Base-by-base conservation (phyloP, 257 asterid species). In the Plantago ovata region DNA sequence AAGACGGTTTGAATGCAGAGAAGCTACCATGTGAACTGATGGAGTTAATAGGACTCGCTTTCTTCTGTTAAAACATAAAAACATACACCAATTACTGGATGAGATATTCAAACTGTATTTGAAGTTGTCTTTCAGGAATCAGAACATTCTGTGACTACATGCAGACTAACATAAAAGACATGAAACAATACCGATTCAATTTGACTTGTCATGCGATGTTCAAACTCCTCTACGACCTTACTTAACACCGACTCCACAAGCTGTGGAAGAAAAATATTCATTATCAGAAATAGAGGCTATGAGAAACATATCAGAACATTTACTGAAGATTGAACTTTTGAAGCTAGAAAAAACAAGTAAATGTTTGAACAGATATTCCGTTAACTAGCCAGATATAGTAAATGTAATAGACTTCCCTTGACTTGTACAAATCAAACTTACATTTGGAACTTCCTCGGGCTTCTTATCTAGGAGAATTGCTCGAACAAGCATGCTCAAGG, bases 391-490 rank as follows among this genome's bases (percentile, higher is more conserved):
- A n/a, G n/a, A n/a, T n/a, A n/a, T n/a, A n/a, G n/a, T n/a, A n/a
- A n/a, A n/a, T 13, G 57, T 42, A 50, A 24, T 16, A 6, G 15
- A 20, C 33, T 21, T 54, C 5, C 65, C 20, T 22, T 19, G 14
- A 42, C 21, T 23, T 33, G 51, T 39, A 72, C 56, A 55, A 9
- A 60, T 66, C 56, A 48, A 57, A 54, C 87, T 69, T 75, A 89
- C 97, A 77, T 67, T 75, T 65, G 95, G 95, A 80, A 91, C 87
- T 68, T 91, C 98, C 61, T 87, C 94, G 3, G 98, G 94, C 81
- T 80, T 91, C 94, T 79, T 91, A 64, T 91, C 89, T 66, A 72
- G 62, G 21, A 91, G 75, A 69, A 83, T 72, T 38, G 94, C 81
- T 60, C 82, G 96, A 61, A 91, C 83, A 58, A 87, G 98, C 78